Evolutionary conservation across 106 monocot species (phyloP).

Genomic region (Triglochin maritima): DNA sequence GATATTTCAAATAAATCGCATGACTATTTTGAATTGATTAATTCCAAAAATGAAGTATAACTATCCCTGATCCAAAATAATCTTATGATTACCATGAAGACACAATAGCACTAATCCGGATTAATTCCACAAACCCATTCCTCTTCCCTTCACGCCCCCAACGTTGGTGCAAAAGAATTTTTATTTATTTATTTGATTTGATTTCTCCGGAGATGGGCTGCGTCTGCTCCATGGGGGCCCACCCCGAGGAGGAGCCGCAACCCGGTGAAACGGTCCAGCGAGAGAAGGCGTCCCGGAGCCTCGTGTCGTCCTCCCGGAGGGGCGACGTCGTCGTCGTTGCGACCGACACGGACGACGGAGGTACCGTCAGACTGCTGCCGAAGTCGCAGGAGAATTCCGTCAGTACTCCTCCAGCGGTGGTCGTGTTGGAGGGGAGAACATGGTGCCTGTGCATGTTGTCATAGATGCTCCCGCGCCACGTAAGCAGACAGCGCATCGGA

Average conservation of each 20-base stretch:
- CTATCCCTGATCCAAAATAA: too few species aligned
- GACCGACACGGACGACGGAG: not conserved
- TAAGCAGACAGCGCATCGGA: constrained; percentile 7
- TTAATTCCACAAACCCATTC: too few species aligned
- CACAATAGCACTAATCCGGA: too few species aligned
- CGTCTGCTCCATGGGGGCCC: constrained; percentile 16
- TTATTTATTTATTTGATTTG: too few species aligned
- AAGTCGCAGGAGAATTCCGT: constrained; percentile 4
- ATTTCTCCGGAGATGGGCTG: constrained; percentile 2
- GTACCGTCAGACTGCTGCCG: not conserved
- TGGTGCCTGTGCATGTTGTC: not conserved
- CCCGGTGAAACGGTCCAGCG: not conserved
- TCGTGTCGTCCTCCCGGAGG: constrained; percentile 4
- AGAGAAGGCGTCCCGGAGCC: not conserved
- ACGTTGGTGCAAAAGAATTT: too few species aligned
- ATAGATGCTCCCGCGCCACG: not conserved
- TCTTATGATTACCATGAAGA: too few species aligned
- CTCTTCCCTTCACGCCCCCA: too few species aligned
- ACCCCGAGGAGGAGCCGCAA: not conserved
- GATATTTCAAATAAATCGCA: too few species aligned
- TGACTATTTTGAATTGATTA: too few species aligned
- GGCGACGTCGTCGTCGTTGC: not conserved
- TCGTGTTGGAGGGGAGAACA: not conserved
- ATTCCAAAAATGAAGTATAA: too few species aligned
- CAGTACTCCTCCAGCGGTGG: not conserved